Conservation (phyloP, 345 rosid genomes). For the Reutealis trisperma region DNA sequence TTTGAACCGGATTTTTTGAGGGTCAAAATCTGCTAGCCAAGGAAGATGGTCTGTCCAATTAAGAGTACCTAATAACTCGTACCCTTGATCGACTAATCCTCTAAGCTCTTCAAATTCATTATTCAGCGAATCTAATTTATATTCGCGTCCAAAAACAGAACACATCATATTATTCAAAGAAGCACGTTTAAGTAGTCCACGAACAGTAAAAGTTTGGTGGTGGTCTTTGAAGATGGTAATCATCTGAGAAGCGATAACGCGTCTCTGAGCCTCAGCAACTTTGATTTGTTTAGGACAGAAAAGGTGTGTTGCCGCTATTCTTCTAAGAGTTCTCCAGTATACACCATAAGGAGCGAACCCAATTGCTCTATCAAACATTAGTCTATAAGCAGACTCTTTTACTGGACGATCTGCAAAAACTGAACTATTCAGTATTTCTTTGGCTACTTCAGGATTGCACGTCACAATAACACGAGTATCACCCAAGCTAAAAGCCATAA, state of each 20-base stretch:
- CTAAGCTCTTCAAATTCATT: conserved; percentile 45
- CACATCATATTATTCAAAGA: conserved; percentile 80
- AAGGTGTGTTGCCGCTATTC: conserved; percentile 62
- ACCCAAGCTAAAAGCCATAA: conserved; percentile 75
- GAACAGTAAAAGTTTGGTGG: conserved; percentile 38
- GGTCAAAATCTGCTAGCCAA: conserved; percentile 65
- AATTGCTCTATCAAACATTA: conserved; percentile 76
- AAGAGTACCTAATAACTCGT: conserved; percentile 56
- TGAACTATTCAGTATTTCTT: conserved; percentile 62
- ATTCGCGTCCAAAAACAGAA: conserved; percentile 65
- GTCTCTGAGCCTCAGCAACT: conserved; percentile 47
- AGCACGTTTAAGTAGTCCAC: conserved; percentile 59
- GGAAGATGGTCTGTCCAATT: conserved; percentile 77
- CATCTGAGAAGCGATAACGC: conserved; percentile 52
- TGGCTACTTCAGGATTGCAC: conserved; percentile 63
- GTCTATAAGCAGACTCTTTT: conserved; percentile 66
- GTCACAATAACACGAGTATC: conserved; percentile 68
- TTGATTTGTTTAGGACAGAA: conserved; percentile 62
- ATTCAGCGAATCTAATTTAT: conserved; percentile 36
- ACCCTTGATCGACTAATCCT: conserved; percentile 66
- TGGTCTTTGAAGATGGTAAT: conserved; percentile 25
- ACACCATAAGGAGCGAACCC: conserved; percentile 79
- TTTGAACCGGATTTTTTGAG: conserved; percentile 63
- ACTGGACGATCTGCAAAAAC: conserved; percentile 77
- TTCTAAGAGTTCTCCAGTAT: conserved; percentile 72